Conservation (phyloP, 352 stramenopile genomes). For the Pythium vanterpoolii region DNA sequence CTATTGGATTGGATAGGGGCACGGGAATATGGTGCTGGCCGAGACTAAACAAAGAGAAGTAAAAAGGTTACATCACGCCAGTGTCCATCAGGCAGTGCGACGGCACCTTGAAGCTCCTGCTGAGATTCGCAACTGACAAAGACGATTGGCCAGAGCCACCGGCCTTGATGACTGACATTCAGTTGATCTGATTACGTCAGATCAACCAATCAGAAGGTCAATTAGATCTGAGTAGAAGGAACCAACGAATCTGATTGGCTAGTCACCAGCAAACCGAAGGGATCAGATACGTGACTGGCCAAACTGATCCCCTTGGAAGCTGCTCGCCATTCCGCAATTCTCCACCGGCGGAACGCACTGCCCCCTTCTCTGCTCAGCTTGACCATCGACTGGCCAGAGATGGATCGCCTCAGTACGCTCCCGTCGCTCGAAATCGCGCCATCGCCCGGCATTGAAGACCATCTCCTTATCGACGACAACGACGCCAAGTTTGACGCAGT, state of each 20-base stretch:
- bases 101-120: no score
- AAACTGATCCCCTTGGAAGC: not conserved
- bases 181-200: not conserved
- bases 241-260: not conserved
- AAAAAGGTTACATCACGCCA: not conserved
- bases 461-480: conserved; percentile 25
- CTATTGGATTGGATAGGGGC: no score
- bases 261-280: not conserved
- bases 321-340: not conserved
- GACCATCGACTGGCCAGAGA: not conserved
- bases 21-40: no score
- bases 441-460: conserved; percentile 26
- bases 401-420: not conserved
- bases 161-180: not conserved
- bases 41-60: not conserved
- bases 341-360: not conserved
- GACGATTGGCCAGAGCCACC: not conserved
- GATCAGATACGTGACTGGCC: not conserved
- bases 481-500: conserved; percentile 35
- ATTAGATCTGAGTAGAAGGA: not conserved
- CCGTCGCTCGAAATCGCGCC: conserved; percentile 3
- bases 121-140: not conserved
- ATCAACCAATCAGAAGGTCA: not conserved
- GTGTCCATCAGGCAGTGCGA: no score
- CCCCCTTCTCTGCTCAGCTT: not conserved